Base-by-base conservation (phyloP, 2,329 filamentous ascomycete species). In the Aspergillus caelatus region DNA sequence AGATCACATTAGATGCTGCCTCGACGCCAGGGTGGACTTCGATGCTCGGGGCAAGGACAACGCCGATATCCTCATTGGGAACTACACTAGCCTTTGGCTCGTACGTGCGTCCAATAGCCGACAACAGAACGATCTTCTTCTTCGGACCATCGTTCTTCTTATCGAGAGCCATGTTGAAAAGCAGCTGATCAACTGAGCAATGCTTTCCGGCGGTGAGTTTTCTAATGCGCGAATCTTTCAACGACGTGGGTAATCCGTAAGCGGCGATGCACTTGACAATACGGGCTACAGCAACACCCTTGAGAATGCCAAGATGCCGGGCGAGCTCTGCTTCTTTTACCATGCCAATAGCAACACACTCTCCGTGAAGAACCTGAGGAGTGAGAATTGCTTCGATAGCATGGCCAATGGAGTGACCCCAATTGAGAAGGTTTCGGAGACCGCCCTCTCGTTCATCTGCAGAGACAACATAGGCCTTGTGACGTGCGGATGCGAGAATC, bases 271-370 rank as follows among this genome's bases (percentile, higher is more conserved):
- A 98, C 79, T 98, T 98, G 61, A 90, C 88, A 57, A 99, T 83
- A 62, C 95, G 89, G 11, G 95, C 92, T 14, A 99, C 94, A 36
- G 94, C 95, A 61, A 91, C 91, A 7, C 92, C 92, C 57, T 90
- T 89, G 34, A 99, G 82, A 21, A 96, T 85, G 46, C 95, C 95
- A 1, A 99, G 84, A 77, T 94, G 92, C 62, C 95, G 90, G 28
- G 95, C 92, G 61, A 99, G 83, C 77, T 98, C 95, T 12, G 94
- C 95, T 79, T 99, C 95, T 77, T 96, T 97, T 64, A 98, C 92
- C 95, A 99, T 99, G 30, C 95, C 95, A 70, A 99, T 96, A 26
- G 95, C 93, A 12, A 99, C 94, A 67, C 92, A 93, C 77, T 99
- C 95, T 65, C 95, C 95, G 74, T 99, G 95, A 8, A 99, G 87